Percentiles rank a stretch among this genome's conserved stretches.
These are phyloP conservation scores for Termitomyces sp. DNA, from an alignment of 768 basidiomycete species.

Conservation along the genomic window DNA sequence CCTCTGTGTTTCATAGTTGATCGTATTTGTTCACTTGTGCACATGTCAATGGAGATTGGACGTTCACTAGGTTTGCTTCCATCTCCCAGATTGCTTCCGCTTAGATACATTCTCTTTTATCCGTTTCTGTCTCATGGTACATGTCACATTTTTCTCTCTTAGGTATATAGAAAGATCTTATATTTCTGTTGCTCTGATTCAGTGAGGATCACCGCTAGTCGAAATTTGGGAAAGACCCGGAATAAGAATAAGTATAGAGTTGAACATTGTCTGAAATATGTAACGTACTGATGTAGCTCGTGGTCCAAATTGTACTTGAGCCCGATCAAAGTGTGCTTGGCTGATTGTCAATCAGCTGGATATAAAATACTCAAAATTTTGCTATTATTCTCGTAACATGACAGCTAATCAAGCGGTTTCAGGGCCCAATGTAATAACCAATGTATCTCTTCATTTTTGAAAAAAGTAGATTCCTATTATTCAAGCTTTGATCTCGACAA, in stretches of 20 bases:
- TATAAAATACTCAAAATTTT: neutral
- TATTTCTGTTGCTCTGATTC: too few species aligned
- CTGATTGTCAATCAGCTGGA: neutral
- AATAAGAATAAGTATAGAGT: too few species aligned
- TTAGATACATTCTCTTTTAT: too few species aligned
- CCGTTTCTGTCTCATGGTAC: too few species aligned
- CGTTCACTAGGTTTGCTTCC: too few species aligned
- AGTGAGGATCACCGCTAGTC: too few species aligned
- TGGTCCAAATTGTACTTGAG: neutral
- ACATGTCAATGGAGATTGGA: too few species aligned
- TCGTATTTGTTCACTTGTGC: too few species aligned
- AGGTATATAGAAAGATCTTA: too few species aligned
- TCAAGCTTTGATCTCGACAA: conserved; percentile 4
- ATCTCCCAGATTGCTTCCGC: too few species aligned
- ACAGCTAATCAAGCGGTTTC: neutral
- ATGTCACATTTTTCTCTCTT: too few species aligned
- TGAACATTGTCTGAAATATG: neutral
- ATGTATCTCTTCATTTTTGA: neutral
- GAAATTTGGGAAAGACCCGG: neutral
- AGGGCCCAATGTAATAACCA: neutral
- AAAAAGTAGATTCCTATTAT: neutral
- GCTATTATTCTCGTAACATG: neutral
- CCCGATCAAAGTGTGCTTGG: neutral
- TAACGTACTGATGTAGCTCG: neutral
- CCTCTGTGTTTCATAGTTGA: too few species aligned